Base-by-base conservation (phyloP, 2,329 filamentous ascomycete species). In the Fusarium nematophilum region DNA sequence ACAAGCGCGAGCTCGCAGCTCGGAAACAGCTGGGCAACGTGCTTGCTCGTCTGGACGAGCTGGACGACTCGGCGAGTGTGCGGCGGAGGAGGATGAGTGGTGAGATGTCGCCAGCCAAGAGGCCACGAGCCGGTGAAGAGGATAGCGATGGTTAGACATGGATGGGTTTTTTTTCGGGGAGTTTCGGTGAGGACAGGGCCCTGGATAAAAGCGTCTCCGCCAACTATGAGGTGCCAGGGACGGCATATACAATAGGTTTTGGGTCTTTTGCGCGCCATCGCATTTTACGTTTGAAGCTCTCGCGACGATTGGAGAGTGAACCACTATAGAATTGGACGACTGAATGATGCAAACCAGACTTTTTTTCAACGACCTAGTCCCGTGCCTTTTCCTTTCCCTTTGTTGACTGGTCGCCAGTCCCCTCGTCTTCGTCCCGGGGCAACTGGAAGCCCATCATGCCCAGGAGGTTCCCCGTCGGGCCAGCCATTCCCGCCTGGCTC, bases 401-500 rank as follows among this genome's bases (percentile, higher is more conserved):
- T 17, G 29, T 17, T 29, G 51, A 60, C 21, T 26, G 45, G 13
- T 33, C 51, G 9, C 21, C 39, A 15, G 15, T 46, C 11, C 55
- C 42, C 4, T 71, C 60, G 9, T 69, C 56, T 57, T 94, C 92
- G 68, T 96, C 92, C 56, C 90, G 83, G 0, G 94, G 94, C 55
- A 97, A 79, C 33, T 86, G 83, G 63, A 97, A 80, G 1, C 93
- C 93, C 89, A 98, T 90, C 77, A 96, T 84, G 6, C 88, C 89
- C 69, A 99, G 83, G 57, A 99, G 79, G 72, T 97, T 98, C 1
- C 93, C 88, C 3, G 91, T 90, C 1, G 95, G 95, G 0, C 95
- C 95, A 26, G 92, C 83, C 80, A 90, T 86, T 10, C 95, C 95
- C 14, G 82, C 92, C 73, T 98, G 94, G 13, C 91, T 89, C 71